Conservation (phyloP, 257 asterid species). For the Haberlea rhodopensis region DNA sequence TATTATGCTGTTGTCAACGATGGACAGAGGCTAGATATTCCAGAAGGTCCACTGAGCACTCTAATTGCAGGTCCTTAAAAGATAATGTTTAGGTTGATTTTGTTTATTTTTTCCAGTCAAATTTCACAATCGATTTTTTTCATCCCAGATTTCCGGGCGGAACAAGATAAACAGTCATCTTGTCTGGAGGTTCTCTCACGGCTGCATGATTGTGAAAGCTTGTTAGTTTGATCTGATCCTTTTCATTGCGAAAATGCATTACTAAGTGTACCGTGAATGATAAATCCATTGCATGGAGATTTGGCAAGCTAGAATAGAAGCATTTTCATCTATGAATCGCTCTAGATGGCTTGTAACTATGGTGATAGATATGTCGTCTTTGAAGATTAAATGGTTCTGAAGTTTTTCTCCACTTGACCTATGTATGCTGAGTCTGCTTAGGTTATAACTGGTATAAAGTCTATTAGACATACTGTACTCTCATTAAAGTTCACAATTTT, state of each 20-base stretch:
- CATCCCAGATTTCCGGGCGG: conserved; percentile 84
- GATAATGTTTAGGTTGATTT: conserved; percentile 20
- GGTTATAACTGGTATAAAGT: too few relatives aligned
- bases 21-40: conserved; percentile 70
- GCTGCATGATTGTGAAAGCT: conserved; percentile 58
- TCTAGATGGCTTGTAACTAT: not conserved
- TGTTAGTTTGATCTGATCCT: conserved; percentile 32
- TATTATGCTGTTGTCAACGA: conserved; percentile 74
- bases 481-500: not conserved
- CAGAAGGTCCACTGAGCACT: conserved; percentile 75
- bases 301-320: conserved; percentile 15
- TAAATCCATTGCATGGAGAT: conserved; percentile 3
- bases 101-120: not conserved
- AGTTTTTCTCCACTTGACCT: not conserved
- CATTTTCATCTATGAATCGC: not conserved
- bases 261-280: not conserved
- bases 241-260: conserved; percentile 7
- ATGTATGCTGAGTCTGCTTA: not conserved
- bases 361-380: conserved; percentile 1
- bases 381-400: not conserved
- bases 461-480: not conserved
- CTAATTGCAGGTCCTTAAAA: conserved; percentile 56
- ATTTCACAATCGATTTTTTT: conserved; percentile 24
- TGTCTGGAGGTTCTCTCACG: conserved; percentile 69
- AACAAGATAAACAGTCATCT: conserved; percentile 75